Conservation (phyloP, 2,329 filamentous ascomycete species). For the Stachybotrys chlorohalonatus region DNA sequence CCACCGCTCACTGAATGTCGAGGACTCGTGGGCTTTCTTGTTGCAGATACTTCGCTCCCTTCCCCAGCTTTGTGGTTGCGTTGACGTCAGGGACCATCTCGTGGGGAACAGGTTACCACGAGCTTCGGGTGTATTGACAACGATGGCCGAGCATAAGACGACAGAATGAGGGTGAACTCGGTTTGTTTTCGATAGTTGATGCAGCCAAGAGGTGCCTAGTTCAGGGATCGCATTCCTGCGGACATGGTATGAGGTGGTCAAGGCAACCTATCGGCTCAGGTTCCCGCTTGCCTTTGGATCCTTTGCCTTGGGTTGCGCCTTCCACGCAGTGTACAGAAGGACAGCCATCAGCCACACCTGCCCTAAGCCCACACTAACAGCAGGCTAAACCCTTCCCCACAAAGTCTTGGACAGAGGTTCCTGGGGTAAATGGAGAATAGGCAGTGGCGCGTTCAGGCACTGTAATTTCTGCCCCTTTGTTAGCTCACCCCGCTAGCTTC, state of each 20-base stretch:
- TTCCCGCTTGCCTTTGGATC: not conserved
- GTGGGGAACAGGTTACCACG: not conserved
- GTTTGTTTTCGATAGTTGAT: not conserved
- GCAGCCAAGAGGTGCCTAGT: not conserved
- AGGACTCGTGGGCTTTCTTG: no score
- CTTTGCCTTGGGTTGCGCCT: not conserved
- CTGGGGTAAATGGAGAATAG: not conserved
- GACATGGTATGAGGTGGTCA: not conserved
- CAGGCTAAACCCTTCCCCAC: not conserved
- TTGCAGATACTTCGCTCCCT: no score
- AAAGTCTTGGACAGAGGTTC: not conserved
- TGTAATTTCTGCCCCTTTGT: not conserved
- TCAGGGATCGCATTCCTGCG: not conserved
- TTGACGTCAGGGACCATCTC: no score
- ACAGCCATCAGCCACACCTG: not conserved
- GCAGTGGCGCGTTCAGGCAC: not conserved
- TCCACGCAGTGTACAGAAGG: not conserved
- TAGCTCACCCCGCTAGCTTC: not conserved
- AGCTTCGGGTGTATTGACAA: not conserved
- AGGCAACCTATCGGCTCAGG: not conserved
- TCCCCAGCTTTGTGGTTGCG: no score
- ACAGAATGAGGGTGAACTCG: not conserved
- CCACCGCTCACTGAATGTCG: no score
- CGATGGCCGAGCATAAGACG: not conserved
- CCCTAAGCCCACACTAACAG: not conserved